Conservation (phyloP, 1,284 basidiomycete species). For the Moniliella sp. region DNA sequence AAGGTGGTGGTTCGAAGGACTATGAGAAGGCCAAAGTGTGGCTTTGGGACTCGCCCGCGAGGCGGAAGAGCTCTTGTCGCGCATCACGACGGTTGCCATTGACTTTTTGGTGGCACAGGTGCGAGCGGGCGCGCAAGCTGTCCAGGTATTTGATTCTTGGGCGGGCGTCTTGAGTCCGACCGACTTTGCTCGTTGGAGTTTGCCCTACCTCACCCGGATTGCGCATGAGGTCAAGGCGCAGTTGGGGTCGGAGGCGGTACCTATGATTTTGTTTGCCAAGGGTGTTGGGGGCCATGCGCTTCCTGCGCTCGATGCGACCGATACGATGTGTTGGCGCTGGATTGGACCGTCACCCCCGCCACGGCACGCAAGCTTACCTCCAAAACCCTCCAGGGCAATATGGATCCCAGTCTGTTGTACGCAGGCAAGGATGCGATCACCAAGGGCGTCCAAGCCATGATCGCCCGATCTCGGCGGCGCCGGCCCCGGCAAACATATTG, state of each 20-base stretch:
- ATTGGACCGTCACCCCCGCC: conserved; percentile 27
- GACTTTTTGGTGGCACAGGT: conserved; percentile 31
- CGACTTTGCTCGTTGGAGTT: conserved; percentile 26
- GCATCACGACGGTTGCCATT: conserved; percentile 25
- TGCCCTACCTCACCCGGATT: conserved; percentile 26
- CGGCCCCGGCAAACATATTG: conserved; percentile 44
- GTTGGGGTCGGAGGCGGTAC: conserved; percentile 21
- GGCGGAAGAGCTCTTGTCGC: conserved; percentile 21
- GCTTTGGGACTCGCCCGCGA: conserved; percentile 28
- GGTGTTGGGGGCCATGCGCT: conserved; percentile 28
- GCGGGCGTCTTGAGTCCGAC: conserved; percentile 31
- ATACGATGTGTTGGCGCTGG: conserved; percentile 29
- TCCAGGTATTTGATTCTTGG: conserved; percentile 34
- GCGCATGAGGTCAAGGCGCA: conserved; percentile 20
- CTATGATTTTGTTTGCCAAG: conserved; percentile 30
- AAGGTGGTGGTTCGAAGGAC: conserved; percentile 27
- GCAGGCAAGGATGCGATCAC: conserved; percentile 63
- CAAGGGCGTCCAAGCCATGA: conserved; percentile 52
- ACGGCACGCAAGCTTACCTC: conserved; percentile 22
- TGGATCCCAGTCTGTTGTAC: conserved; percentile 71
- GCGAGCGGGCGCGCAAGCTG: conserved; percentile 24
- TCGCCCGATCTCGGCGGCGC: conserved; percentile 45
- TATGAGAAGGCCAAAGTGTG: conserved; percentile 32
- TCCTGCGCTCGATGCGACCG: conserved; percentile 21
- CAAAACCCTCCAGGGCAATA: conserved; percentile 59